Evolutionary conservation across 129 eudicot species (phyloP).

Genomic region (sunflower (Helianthus annuus)): DNA sequence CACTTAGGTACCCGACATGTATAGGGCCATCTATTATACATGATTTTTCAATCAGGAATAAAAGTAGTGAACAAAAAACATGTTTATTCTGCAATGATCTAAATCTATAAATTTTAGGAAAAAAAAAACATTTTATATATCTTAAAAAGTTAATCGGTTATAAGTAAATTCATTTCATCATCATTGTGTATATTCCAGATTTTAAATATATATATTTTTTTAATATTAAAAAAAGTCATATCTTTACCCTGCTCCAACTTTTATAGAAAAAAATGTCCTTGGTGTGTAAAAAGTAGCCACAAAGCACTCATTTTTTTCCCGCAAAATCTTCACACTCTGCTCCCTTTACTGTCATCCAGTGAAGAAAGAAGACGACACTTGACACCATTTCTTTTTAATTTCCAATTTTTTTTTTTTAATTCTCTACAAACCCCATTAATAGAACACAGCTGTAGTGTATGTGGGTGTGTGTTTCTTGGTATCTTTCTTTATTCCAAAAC

Average conservation of each 20-base stretch:
- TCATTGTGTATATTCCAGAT: neutral
- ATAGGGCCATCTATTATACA: too few relatives aligned
- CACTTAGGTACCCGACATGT: too few relatives aligned
- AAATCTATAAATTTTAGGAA: too few relatives aligned
- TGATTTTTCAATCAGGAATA: too few relatives aligned
- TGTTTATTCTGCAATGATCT: too few relatives aligned
- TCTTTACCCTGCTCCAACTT: slow-evolving; percentile 4
- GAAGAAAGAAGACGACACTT: slow-evolving; percentile 5
- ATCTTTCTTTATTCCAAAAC: slow-evolving; percentile 37
- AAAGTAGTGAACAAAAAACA: too few relatives aligned
- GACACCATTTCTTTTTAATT: slow-evolving; percentile 8
- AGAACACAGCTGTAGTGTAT: slow-evolving; percentile 41
- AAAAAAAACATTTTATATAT: too few relatives aligned
- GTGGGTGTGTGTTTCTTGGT: slow-evolving; percentile 32
- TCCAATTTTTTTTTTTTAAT: neutral
- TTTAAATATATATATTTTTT: neutral
- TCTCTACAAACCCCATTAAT: slow-evolving; percentile 21
- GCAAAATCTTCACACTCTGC: slow-evolving; percentile 34
- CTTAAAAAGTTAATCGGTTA: neutral
- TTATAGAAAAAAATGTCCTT: slow-evolving; percentile 15
- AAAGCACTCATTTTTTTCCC: slow-evolving; percentile 33
- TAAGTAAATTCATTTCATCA: neutral
- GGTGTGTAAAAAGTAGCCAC: slow-evolving; percentile 25
- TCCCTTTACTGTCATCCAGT: slow-evolving; percentile 11
- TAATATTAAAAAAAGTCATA: neutral